Evolutionary conservation across 257 asterid species (phyloP).

Genomic region (Haberlea rhodopensis): DNA sequence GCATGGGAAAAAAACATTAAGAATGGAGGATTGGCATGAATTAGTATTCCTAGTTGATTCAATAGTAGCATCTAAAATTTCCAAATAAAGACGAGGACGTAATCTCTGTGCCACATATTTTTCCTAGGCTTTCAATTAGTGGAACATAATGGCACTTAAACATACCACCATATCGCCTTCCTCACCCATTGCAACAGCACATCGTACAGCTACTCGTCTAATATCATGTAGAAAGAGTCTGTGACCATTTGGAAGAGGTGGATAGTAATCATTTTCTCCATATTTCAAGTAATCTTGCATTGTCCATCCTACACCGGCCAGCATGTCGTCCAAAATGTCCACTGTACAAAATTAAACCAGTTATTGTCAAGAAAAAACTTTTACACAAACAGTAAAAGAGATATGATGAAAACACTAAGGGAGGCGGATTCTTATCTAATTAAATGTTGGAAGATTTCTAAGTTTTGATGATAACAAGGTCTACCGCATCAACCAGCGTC

Average conservation of each 20-base stretch:
- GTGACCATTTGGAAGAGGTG: constrained; percentile 92
- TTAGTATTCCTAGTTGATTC: constrained; percentile 5
- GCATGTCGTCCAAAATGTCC: constrained; percentile 94
- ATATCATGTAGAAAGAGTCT: constrained; percentile 89
- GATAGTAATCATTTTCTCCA: constrained; percentile 95
- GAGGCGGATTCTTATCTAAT: too few species aligned
- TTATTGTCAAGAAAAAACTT: constrained; percentile 7
- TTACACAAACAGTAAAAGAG: constrained; percentile 6
- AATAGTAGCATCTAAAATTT: constrained; percentile 3
- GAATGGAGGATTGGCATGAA: neutral
- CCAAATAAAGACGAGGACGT: neutral
- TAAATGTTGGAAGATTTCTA: too few species aligned
- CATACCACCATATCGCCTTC: constrained; percentile 97
- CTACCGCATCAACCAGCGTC: too few species aligned
- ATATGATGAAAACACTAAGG: neutral
- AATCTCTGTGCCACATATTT: neutral
- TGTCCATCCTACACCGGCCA: constrained; percentile 90
- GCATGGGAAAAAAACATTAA: constrained; percentile 8
- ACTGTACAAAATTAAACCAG: constrained; percentile 42
- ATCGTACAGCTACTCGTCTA: constrained; percentile 92
- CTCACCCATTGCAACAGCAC: constrained; percentile 99
- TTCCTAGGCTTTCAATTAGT: neutral
- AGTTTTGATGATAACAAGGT: too few species aligned
- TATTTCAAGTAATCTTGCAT: constrained; percentile 95
- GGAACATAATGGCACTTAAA: constrained; percentile 19